Evolutionary conservation across 2,329 filamentous ascomycete genomes (phyloP).

Genomic region (Rhinocladiella similis): DNA sequence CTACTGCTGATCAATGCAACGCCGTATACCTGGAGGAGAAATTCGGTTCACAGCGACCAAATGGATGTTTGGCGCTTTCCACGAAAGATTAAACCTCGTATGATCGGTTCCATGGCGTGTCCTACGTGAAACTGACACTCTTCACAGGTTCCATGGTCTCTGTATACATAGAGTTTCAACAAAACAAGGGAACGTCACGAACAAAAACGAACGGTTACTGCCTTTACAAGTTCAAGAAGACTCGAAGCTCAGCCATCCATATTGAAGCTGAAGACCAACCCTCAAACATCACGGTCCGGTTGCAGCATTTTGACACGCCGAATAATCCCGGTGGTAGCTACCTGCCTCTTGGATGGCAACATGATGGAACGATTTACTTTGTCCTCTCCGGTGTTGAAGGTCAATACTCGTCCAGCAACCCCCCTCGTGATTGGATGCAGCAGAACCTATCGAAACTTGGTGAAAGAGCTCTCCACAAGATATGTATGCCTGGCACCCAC

Average conservation of each 20-base stretch:
- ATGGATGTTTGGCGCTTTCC: slow-evolving; percentile 42
- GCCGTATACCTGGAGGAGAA: slow-evolving; percentile 39
- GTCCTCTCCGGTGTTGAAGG: slow-evolving; percentile 40
- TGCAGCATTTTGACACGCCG: slow-evolving; percentile 13
- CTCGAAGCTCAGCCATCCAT: slow-evolving; percentile 12
- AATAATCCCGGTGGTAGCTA: slow-evolving; percentile 35
- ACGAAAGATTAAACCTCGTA: slow-evolving; percentile 35
- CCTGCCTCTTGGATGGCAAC: slow-evolving; percentile 37
- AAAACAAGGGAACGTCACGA: background rate
- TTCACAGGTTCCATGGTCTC: slow-evolving; percentile 30
- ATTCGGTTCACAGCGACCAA: slow-evolving; percentile 36
- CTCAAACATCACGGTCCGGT: slow-evolving; percentile 2
- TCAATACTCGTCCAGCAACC: slow-evolving; percentile 38
- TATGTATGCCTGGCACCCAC: slow-evolving; percentile 53
- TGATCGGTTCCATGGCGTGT: slow-evolving; percentile 10
- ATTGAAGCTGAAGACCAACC: slow-evolving; percentile 15
- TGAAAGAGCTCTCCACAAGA: slow-evolving; percentile 44
- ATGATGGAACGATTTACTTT: slow-evolving; percentile 40
- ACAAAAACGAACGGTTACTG: background rate
- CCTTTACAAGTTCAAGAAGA: background rate
- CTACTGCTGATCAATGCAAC: slow-evolving; percentile 43
- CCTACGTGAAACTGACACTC: slow-evolving; percentile 19
- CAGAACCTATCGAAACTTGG: slow-evolving; percentile 38
- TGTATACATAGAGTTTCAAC: slow-evolving; percentile 6
- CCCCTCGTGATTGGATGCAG: slow-evolving; percentile 43